phyloP scores from a whole-genome alignment of 768 basidiomycete genomes.

The Hysterangium stoloniferum region DNA sequence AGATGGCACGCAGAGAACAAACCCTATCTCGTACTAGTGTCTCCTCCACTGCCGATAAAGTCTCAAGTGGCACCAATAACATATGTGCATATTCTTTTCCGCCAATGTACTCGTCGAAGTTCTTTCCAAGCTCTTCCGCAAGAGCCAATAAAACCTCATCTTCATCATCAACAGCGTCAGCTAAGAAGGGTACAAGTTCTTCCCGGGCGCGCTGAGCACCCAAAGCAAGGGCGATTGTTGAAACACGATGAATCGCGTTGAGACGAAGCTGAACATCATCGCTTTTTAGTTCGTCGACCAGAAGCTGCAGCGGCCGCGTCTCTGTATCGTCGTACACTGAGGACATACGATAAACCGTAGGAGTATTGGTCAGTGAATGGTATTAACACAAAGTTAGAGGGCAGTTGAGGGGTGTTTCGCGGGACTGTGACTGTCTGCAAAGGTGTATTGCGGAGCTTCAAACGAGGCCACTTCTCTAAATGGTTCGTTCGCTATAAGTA shows the following conservation, averaged over 20 bases:
- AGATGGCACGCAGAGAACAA: conserved; percentile 14
- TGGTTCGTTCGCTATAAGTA: no score
- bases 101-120: conserved; percentile 92
- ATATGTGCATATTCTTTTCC: conserved; percentile 82
- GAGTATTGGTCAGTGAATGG: no score
- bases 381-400: neutral
- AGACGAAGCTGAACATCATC: conserved; percentile 86
- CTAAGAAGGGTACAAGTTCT: conserved; percentile 93
- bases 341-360: conserved; percentile 3
- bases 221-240: conserved; percentile 94
- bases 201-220: conserved; percentile 92
- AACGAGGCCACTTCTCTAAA: neutral
- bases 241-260: conserved; percentile 94
- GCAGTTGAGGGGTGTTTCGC: neutral
- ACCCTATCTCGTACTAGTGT: conserved; percentile 98
- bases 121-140: conserved; percentile 88
- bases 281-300: conserved; percentile 96
- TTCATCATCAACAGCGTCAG: conserved; percentile 99
- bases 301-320: conserved; percentile 29
- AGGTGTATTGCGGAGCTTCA: conserved; percentile 8
- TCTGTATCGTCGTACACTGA: conserved; percentile 9
- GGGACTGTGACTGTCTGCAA: neutral
- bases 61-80: conserved; percentile 87
- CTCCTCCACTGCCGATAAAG: conserved; percentile 94
- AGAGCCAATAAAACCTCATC: conserved; percentile 95